Evolutionary conservation across 1,284 basidiomycete species (phyloP).

Genomic region (Fomitopsis schrenkii): DNA sequence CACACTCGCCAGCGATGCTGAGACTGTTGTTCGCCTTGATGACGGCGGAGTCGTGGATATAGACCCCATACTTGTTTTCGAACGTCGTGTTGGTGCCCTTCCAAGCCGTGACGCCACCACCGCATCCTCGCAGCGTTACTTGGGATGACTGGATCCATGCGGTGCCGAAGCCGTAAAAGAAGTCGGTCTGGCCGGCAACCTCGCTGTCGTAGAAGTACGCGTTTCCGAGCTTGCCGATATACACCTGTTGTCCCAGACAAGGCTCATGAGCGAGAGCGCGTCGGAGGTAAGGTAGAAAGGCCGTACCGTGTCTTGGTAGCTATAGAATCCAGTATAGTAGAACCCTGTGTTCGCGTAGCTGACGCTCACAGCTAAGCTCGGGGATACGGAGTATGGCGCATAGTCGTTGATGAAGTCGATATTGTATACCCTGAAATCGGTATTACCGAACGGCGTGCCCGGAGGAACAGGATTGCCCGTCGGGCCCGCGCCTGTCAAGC

Average conservation of each 20-base stretch:
- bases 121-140: constrained; percentile 4
- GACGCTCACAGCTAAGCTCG: constrained; percentile 4
- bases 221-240: constrained; percentile 7
- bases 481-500: constrained; percentile 5
- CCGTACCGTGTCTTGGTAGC: constrained; percentile 6
- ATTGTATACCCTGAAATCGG: constrained; percentile 6
- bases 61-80: constrained; percentile 5
- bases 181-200: constrained; percentile 7
- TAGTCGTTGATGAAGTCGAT: constrained; percentile 8
- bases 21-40: neutral
- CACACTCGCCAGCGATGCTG: constrained; percentile 3
- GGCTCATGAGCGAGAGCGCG: neutral
- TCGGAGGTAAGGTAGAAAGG: no score
- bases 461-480: constrained; percentile 5
- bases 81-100: constrained; percentile 9
- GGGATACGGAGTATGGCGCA: constrained; percentile 6
- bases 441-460: constrained; percentile 1
- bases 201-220: constrained; percentile 4
- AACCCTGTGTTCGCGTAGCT: constrained; percentile 8
- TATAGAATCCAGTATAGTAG: constrained; percentile 7
- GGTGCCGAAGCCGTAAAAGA: constrained; percentile 7
- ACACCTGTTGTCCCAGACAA: neutral
- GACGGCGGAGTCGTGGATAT: constrained; percentile 5
- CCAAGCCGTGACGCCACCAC: constrained; percentile 7
- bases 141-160: constrained; percentile 5